Evolutionary conservation across 106 monocot species (phyloP), one percentile per base, ranked within the genome.

Genomic region (Acanthochlamys bracteata): DNA sequence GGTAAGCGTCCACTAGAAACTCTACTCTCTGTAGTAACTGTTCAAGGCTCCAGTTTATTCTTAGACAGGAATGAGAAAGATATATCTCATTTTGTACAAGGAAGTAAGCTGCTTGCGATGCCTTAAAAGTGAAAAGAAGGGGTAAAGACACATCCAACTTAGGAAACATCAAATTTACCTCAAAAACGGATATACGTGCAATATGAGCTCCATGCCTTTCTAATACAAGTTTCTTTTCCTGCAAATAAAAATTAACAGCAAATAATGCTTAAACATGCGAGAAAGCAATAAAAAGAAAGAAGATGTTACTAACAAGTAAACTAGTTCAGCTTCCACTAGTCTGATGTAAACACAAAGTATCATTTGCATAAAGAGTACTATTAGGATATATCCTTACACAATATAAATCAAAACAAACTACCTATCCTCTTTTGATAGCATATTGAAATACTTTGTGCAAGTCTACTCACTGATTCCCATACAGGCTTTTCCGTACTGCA

Each of bases 101-200:
- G n/a, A n/a, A n/a, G 15, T 57, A 7, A 22, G 12, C 4, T 20
- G 22, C 25, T 21, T 24, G 23, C 22, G 12, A 57, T 57, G 20
- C 20, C 25, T 21, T 21, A 21, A 57, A 57, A 57, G 20, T 57
- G 25, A 11, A 24, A 3, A 57, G 23, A 7, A 21, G 13, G 4
- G 24, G 22, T 7, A 10, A 23, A 7, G 25, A 60, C 13, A 2
- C 25, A 39, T 60, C 24, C 60, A 9, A 33, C 8, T 39, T 26
- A 39, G 10, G 12, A 23, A 58, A 24, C 23, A 58, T 24, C 4
- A 60, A 47, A 6, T 45, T 47, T 79, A 93, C 92, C 87, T 95
- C 94, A 78, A 82, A 84, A 17, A 95, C 90, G 62, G 94, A 95
- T 26, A 95, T 80, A 12, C 80, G 94, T 22, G 90, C 94, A 80